Evolutionary conservation across 2,329 filamentous ascomycete species (phyloP), one percentile per base, ranked within the genome.

Genomic region (Fusarium setosum): DNA sequence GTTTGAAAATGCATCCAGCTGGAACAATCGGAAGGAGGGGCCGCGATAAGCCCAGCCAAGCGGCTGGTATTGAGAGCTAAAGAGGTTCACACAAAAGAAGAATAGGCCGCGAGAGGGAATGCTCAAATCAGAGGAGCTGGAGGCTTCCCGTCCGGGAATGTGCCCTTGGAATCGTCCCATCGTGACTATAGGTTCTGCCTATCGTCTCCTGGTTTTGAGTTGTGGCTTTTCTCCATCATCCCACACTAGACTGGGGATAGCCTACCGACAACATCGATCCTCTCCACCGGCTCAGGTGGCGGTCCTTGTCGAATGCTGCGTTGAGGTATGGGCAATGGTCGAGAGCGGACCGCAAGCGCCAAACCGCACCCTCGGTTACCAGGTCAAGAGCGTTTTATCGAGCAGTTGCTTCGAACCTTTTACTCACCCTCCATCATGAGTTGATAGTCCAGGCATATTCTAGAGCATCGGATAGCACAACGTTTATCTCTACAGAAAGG

Each of bases 341-440:
- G 49, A 67, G 54, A 44, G 52, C 57, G 64, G 58, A 44, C 49
- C 59, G 37, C 35, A 32, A 38, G 21, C 53, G 44, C 44, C 49
- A 48, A n/a, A 32, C 66, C 52, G 56, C 21, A 18, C 61, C 48
- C 55, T 67, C 58, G 64, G 58, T 59, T 54, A 44, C 48, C 18
- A 38, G 34, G 49, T 42, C 50, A 23, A 37, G 34, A 34, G 20
- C 20, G 21, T 12, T 29, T 37, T 29, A 15, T 21, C 40, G 5
- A 26, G 21, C 29, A 42, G 24, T 32, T 11, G n/a, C 24, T 17
- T 41, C 24, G 48, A 41, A 32, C 17, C 23, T 24, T 13, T 20
- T 12, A 13, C 21, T 10, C n/a, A 13, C 24, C 15, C 26, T 42
- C 12, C 10, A 12, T 5, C 40, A 41, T 31, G 45, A 20, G 20